Evolutionary conservation across 1,284 basidiomycete species (phyloP), one percentile per base, ranked within the genome.

Genomic region (Leccinum pachyderme): DNA sequence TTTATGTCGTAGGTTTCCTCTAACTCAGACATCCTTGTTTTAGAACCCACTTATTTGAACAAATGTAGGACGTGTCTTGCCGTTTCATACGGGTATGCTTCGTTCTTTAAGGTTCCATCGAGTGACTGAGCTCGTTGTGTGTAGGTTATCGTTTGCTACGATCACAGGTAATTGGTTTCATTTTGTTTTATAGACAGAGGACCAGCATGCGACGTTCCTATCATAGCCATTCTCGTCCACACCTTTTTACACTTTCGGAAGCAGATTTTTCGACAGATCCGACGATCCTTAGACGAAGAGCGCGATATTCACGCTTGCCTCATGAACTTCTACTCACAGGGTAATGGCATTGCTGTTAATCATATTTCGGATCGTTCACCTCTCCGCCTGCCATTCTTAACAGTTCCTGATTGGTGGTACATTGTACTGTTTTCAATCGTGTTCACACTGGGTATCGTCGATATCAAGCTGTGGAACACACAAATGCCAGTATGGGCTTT

Each of bases 301-400:
- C 82, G 86, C n/a, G 90, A 93, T 64, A 80, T 93, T 24, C 90
- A 93, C 63, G 81, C 81, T 3, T 73, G 80, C 18, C 74, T 92
- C 37, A 93, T 93, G 91, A 71, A 79, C 12, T 71, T 73, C 50
- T 93, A 93, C 67, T 75, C 72, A 0, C 81, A 87, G 61, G 87
- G 91, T 0, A 88, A 89, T 0, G 81, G 80, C 57, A 75, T 79
- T 56, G 39, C 61, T 67, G 2, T 70, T 4, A n/a, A n/a, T 2
- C 44, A 55, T 18, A 18, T 18, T 53, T 48, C 7, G 2, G 7
- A 9, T 3, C 25, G 35, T 49, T 59, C n/a, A 82, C 29, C 18
- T 8, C 4, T 12, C 29, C 9, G 6, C 22, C 8, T 13, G 13
- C 5, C 24, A 7, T 29, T 46, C 24, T 25, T n/a, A 27, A 25